phyloP scores from a whole-genome alignment of 352 stramenopile species.

The Hyaloperonospora arabidopsidis region DNA sequence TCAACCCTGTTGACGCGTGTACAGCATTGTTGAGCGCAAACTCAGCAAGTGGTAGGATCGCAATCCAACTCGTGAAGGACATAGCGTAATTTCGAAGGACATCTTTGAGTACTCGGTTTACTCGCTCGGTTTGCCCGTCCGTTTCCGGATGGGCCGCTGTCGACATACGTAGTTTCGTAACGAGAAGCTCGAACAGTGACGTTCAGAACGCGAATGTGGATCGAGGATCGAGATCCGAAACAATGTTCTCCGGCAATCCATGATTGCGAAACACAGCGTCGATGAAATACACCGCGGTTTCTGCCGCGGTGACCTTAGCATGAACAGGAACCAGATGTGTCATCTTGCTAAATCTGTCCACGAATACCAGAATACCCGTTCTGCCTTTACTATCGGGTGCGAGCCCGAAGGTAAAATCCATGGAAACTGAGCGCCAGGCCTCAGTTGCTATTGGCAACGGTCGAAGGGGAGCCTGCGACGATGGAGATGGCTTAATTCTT shows the following conservation, averaged over 20 bases:
- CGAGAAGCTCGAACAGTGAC: neutral
- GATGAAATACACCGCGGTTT: neutral
- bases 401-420: slow-evolving; percentile 5
- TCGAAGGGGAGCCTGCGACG: too few species aligned
- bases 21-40: neutral
- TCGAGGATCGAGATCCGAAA: neutral
- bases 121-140: slow-evolving; percentile 3
- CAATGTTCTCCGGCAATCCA: neutral
- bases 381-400: neutral
- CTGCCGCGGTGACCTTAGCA: neutral
- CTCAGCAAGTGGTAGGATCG: neutral
- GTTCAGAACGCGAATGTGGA: neutral
- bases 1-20: neutral
- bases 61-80: neutral
- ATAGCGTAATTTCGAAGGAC: neutral
- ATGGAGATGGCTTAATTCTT: too few species aligned
- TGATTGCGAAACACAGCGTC: neutral
- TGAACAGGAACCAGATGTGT: neutral
- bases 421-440: neutral
- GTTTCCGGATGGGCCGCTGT: slow-evolving; percentile 4
- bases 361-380: neutral
- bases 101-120: neutral
- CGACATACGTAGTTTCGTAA: slow-evolving; percentile 1
- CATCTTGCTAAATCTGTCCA: slow-evolving; percentile 4
- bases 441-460: neutral